phyloP scores from a whole-genome alignment of 768 basidiomycete genomes.

The Rhodotorula taiwanensis region DNA sequence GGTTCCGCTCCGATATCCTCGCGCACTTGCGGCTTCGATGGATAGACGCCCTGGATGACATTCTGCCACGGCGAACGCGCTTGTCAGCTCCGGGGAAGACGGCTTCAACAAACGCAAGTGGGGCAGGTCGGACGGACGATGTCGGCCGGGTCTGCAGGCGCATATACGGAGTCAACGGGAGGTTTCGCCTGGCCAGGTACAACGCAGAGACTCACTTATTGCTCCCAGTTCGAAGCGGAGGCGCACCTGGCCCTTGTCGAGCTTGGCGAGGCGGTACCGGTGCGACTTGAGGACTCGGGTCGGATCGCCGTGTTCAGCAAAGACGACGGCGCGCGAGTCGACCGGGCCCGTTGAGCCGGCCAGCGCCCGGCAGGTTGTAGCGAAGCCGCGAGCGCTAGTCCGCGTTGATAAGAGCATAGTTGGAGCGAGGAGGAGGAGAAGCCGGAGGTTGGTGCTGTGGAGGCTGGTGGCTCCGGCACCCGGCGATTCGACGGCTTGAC shows the following conservation, averaged over 20 bases:
- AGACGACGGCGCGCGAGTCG: slow-evolving; percentile 32
- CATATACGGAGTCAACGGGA: not conserved
- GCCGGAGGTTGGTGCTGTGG: too few species aligned
- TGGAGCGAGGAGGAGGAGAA: too few species aligned
- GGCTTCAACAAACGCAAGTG: not conserved
- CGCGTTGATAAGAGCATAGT: too few species aligned
- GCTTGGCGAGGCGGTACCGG: slow-evolving; percentile 21
- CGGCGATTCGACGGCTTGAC: too few species aligned
- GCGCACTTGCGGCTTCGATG: slow-evolving; percentile 22
- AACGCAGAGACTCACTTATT: slow-evolving; percentile 15
- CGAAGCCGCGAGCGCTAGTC: too few species aligned
- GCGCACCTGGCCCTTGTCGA: slow-evolving; percentile 23
- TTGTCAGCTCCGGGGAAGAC: too few species aligned
- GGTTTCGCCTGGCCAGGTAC: not conserved
- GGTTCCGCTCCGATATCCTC: slow-evolving; percentile 25
- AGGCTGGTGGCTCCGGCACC: too few species aligned
- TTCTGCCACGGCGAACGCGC: slow-evolving; percentile 15
- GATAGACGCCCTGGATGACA: slow-evolving; percentile 40
- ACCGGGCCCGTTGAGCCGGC: slow-evolving; percentile 17
- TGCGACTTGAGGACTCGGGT: slow-evolving; percentile 13
- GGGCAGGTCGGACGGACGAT: slow-evolving; percentile 14
- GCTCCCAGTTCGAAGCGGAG: slow-evolving; percentile 29
- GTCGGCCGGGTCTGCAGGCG: slow-evolving; percentile 29
- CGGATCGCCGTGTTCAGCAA: slow-evolving; percentile 28
- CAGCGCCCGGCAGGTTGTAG: too few species aligned